Conservation (phyloP, 192 early-diverging fungal species). For the Coemansia sp. region DNA sequence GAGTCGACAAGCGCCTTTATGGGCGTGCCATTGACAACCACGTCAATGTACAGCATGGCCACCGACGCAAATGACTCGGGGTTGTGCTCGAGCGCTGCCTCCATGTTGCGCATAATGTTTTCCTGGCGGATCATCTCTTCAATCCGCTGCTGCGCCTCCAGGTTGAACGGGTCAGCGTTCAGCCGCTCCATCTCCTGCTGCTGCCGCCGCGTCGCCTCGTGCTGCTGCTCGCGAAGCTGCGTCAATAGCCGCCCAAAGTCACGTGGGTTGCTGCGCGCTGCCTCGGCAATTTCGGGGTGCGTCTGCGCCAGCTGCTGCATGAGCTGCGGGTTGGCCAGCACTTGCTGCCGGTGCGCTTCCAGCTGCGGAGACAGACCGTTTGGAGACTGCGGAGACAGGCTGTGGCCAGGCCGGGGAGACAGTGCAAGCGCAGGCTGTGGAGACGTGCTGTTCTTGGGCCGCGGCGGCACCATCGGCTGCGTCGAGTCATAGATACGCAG, state of each 20-base stretch:
- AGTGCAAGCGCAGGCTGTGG: background rate
- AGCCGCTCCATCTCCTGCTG: constrained; percentile 59
- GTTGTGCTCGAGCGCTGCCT: constrained; percentile 88
- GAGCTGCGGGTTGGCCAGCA: constrained; percentile 34
- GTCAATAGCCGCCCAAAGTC: constrained; percentile 22
- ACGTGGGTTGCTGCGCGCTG: constrained; percentile 29
- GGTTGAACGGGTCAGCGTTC: constrained; percentile 83
- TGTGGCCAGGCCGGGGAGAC: background rate
- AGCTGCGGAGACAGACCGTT: constrained; percentile 14
- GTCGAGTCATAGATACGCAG: constrained; percentile 59
- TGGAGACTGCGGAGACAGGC: background rate
- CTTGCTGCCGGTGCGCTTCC: constrained; percentile 37
- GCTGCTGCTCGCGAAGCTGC: constrained; percentile 17
- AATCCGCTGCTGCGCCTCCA: constrained; percentile 88
- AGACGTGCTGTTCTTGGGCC: background rate
- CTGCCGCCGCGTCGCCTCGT: constrained; percentile 13
- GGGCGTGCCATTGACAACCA: constrained; percentile 83
- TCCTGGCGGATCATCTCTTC: constrained; percentile 86
- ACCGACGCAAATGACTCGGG: constrained; percentile 93
- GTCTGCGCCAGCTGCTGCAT: constrained; percentile 24
- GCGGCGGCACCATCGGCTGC: background rate
- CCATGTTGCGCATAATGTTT: constrained; percentile 79
- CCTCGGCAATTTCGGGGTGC: constrained; percentile 30
- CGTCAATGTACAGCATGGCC: constrained; percentile 88
- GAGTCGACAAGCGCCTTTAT: constrained; percentile 96